Base-by-base conservation (phyloP, 352 stramenopile genomes). In the Pythium scleroteichum region DNA sequence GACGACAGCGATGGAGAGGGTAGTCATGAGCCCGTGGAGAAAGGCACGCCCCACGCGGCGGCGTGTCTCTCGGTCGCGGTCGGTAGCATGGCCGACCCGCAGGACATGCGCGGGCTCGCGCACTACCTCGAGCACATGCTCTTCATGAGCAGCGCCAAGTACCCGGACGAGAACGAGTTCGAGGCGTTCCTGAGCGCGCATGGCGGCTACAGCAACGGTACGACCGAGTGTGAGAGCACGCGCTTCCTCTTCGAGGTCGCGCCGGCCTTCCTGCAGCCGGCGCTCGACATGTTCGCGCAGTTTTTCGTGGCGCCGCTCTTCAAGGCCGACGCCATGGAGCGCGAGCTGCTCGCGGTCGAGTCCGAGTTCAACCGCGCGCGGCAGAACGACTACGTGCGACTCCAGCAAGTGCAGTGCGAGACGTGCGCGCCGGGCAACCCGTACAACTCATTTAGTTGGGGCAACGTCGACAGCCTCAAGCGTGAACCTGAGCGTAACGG, bases 61-160 rank as follows among this genome's bases (percentile, higher is more conserved):
- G 72, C 67, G 35, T 80, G 73, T 46, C 58, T 82, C 6, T 73
- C 65, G 9, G 68, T 82, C 24, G 68, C 53, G 6, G 73, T 82
- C 0, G 73, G 73, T 19, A 78, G 69, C 42, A 68, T 77, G 63
- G 60, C 64, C 7, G 73, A 82, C 26, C 73, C 73, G 14, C 41
- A 19, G 1, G 26, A 70, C 22, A 12, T 82, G 20, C 59, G 82
- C 66, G 93, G 89, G 3, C 73, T 95, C 24, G 90, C 90, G 19
- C 92, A 98, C 68, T 97, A 96, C 54, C 72, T 98, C 44, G 94
- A 98, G 79, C 95, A 98, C 75, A 98, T 98, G 95, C 79, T 98
- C 17, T 98, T 98, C 68, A 97, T 98, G 90, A 94, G 91, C 19
- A 90, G 72, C 39, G 44, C 59, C 24, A 94, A 94, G 53, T 97